A percentile compares a stretch with the other conserved stretches of the same genome.
Evolutionary conservation across 108 stramenopile genomes (phyloP).

Genomic region (Conticribra guillardii): DNA sequence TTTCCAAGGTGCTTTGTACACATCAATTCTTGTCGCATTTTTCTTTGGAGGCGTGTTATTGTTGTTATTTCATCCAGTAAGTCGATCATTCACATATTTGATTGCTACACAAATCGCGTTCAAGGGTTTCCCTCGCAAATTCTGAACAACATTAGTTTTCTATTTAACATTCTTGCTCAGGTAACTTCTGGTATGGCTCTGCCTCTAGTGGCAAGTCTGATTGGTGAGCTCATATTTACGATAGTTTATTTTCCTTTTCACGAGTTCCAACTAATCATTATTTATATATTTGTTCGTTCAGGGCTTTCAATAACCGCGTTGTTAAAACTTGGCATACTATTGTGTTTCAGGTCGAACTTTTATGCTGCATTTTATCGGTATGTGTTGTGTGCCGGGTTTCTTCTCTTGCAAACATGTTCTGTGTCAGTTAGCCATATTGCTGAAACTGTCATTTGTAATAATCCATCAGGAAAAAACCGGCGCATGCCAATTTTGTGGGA

Average conservation of each 20-base stretch:
- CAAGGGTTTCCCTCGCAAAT: too few relatives aligned
- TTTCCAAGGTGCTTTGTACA: not conserved
- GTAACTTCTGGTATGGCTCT: not conserved
- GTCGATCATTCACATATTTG: not conserved
- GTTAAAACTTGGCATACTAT: not conserved
- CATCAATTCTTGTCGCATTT: not conserved
- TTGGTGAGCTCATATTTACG: not conserved
- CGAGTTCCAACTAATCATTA: too few relatives aligned
- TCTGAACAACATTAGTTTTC: not conserved
- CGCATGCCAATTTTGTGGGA: constrained; percentile 15
- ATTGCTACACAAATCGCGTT: too few relatives aligned
- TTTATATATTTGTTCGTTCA: not conserved
- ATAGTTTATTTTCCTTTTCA: too few relatives aligned
- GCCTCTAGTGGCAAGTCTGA: not conserved
- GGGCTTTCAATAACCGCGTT: not conserved
- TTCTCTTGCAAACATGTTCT: too few relatives aligned
- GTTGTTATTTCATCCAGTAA: not conserved
- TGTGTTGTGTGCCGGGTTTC: too few relatives aligned
- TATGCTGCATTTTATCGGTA: not conserved
- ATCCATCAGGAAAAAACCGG: constrained; percentile 33
- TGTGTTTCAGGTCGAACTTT: not conserved
- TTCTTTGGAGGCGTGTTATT: not conserved
- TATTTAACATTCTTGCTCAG: not conserved
- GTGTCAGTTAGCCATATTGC: too few relatives aligned
- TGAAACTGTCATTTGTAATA: not conserved